Conservation (phyloP, 2,329 filamentous ascomycete genomes). For the Exutisphaerella laricina region DNA sequence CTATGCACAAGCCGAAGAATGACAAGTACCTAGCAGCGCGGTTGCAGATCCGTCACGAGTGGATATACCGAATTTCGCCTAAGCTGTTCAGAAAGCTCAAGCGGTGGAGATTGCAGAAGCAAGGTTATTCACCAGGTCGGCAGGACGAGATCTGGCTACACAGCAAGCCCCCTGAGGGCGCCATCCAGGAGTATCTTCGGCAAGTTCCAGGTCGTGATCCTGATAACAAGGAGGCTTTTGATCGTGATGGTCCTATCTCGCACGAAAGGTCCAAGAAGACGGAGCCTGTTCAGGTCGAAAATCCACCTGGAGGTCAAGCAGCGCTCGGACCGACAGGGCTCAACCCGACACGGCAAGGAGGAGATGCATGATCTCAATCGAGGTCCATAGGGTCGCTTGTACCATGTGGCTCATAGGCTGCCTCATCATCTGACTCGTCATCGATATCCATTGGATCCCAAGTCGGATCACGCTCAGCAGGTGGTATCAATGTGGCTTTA, state of each 20-base stretch:
- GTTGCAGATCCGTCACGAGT: constrained; percentile 55
- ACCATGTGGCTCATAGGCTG: background rate
- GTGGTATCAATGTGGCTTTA: constrained; percentile 25
- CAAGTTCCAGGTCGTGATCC: constrained; percentile 11
- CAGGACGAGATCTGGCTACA: constrained; percentile 52
- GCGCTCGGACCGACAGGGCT: background rate
- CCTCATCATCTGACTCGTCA: constrained; percentile 6
- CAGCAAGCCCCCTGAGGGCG: constrained; percentile 33
- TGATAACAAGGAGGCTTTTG: constrained; percentile 6
- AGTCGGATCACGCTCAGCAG: constrained; percentile 19
- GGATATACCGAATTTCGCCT: constrained; percentile 45
- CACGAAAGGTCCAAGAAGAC: constrained; percentile 1
- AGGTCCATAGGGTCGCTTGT: constrained; percentile 7
- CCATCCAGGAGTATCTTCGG: constrained; percentile 17
- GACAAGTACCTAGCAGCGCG: constrained; percentile 55
- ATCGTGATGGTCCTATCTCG: background rate
- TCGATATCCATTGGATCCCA: constrained; percentile 14
- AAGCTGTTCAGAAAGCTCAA: constrained; percentile 41
- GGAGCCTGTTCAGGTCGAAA: constrained; percentile 1
- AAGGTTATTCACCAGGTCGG: constrained; percentile 34
- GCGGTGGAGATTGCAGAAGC: constrained; percentile 32
- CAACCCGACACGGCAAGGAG: background rate
- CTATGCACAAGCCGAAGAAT: constrained; percentile 45
- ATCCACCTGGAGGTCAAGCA: constrained; percentile 2
- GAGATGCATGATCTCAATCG: constrained; percentile 3